Conservation (phyloP, 306 rosid genomes). For the Carpinus fangiana region DNA sequence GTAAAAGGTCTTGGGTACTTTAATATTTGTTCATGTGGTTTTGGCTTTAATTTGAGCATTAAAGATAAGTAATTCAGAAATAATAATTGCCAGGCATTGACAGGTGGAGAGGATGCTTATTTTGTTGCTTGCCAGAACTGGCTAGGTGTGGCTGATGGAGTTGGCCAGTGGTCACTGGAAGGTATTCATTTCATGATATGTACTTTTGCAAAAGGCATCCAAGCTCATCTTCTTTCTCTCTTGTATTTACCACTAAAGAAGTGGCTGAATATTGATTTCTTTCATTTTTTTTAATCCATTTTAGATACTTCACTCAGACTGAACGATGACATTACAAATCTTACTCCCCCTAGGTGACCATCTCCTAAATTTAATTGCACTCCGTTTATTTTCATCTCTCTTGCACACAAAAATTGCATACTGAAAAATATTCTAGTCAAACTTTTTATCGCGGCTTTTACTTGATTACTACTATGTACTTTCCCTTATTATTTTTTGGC, state of each 20-base stretch:
- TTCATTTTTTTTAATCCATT: not conserved
- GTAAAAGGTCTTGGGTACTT: not conserved
- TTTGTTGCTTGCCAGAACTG: conserved; percentile 61
- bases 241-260: conserved; percentile 11
- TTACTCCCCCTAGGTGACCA: not conserved
- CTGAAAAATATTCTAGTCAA: too few species aligned
- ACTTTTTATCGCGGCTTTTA: too few species aligned
- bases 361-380: not conserved
- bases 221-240: not conserved
- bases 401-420: not conserved
- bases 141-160: conserved; percentile 85
- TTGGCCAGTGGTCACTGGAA: conserved; percentile 73
- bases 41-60: conserved; percentile 18
- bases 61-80: conserved; percentile 39
- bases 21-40: not conserved
- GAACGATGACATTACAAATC: not conserved
- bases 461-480: too few species aligned
- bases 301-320: not conserved
- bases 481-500: too few species aligned
- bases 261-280: not conserved
- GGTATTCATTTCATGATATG: conserved; percentile 42
- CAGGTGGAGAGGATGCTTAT: conserved; percentile 71
- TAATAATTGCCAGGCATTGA: conserved; percentile 69
- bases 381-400: not conserved
- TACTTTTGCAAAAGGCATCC: conserved; percentile 21